Conservation (phyloP, 2,329 filamentous ascomycete species). For the Alternaria ventricosa region DNA sequence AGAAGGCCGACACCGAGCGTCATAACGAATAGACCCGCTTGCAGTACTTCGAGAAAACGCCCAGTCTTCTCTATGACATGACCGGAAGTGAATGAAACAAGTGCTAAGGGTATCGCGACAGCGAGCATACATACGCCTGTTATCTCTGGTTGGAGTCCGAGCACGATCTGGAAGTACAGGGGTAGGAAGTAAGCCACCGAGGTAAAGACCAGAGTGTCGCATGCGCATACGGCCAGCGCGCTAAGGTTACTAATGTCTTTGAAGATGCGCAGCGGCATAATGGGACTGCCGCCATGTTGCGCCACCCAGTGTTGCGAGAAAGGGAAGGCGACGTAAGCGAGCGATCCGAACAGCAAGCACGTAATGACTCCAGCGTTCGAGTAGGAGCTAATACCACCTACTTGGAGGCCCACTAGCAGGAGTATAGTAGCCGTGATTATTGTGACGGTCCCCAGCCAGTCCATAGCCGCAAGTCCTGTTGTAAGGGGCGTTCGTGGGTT, state of each 20-base stretch:
- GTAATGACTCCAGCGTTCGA: slow-evolving; percentile 58
- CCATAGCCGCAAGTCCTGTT: slow-evolving; percentile 57
- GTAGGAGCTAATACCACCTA: slow-evolving; percentile 59
- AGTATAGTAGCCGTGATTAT: slow-evolving; percentile 58
- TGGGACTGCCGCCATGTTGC: slow-evolving; percentile 66
- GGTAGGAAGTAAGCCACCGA: slow-evolving; percentile 74
- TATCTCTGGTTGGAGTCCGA: slow-evolving; percentile 60
- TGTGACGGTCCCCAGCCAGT: slow-evolving; percentile 60
- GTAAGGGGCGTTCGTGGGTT: slow-evolving; percentile 57
- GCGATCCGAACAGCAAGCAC: slow-evolving; percentile 56
- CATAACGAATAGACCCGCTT: slow-evolving; percentile 40
- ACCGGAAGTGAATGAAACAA: slow-evolving; percentile 55
- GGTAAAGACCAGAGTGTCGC: slow-evolving; percentile 66
- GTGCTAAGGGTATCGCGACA: slow-evolving; percentile 56
- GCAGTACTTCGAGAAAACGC: slow-evolving; percentile 48
- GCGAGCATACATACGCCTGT: slow-evolving; percentile 68
- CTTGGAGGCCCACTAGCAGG: slow-evolving; percentile 60
- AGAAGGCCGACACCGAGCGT: slow-evolving; percentile 45
- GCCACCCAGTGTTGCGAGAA: slow-evolving; percentile 67
- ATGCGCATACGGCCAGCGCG: slow-evolving; percentile 58
- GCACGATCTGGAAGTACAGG: slow-evolving; percentile 74
- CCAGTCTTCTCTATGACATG: slow-evolving; percentile 54
- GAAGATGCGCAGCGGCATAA: slow-evolving; percentile 76
- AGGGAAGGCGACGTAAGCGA: slow-evolving; percentile 59
- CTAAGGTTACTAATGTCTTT: slow-evolving; percentile 62